phyloP scores from a whole-genome alignment of 129 eudicot genomes.

The Silybum marianum region DNA sequence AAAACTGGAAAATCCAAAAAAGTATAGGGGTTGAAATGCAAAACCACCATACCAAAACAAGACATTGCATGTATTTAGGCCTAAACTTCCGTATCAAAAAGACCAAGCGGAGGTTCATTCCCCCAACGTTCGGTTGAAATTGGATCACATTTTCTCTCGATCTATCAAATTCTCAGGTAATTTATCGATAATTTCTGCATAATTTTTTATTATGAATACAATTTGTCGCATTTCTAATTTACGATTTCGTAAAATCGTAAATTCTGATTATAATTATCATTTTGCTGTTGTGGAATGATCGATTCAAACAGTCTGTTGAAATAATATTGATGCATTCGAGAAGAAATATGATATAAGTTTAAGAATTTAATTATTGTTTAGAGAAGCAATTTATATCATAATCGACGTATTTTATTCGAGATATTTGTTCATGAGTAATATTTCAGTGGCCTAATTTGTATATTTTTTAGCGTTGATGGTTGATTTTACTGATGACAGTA shows the following conservation, averaged over 20 bases:
- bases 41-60: neutral
- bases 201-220: neutral
- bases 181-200: neutral
- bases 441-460: neutral
- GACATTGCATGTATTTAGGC: conserved; percentile 10
- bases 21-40: conserved; percentile 3
- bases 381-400: neutral
- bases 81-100: neutral
- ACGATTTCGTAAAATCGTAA: neutral
- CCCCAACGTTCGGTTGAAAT: neutral
- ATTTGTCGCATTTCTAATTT: neutral
- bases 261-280: conserved; percentile 1
- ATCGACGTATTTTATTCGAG: neutral
- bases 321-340: neutral
- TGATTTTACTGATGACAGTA: neutral
- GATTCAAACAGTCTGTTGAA: neutral
- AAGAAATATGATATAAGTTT: neutral
- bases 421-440: neutral
- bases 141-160: conserved; percentile 13
- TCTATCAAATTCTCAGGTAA: conserved; percentile 18
- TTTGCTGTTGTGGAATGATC: neutral
- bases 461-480: neutral
- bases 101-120: neutral
- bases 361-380: no score
- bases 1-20: neutral